Conservation (phyloP, 2,329 filamentous ascomycete species). For the Paracoccidioides lutzii region DNA sequence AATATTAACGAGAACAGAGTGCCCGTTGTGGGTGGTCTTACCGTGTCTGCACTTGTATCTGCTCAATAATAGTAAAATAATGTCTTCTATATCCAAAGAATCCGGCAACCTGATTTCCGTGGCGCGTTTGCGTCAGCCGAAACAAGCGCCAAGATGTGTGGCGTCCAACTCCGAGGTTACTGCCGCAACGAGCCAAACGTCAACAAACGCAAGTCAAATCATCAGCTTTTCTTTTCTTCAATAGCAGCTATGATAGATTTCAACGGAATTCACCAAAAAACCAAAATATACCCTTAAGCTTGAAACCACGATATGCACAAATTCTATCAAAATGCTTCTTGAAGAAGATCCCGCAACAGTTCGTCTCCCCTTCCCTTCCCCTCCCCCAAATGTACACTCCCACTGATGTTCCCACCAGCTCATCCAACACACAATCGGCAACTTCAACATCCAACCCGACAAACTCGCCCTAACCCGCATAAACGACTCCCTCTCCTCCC, state of each 20-base stretch:
- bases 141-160: conserved; percentile 11
- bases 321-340: conserved; percentile 59
- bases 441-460: conserved; percentile 91
- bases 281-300: no score
- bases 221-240: neutral
- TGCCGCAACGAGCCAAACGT: conserved; percentile 23
- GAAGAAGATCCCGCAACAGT: conserved; percentile 85
- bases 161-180: conserved; percentile 20
- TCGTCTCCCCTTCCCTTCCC: conserved; percentile 22
- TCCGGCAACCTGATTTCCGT: neutral
- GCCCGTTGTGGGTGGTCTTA: neutral
- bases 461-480: conserved; percentile 73
- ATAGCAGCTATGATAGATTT: neutral
- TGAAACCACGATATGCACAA: no score
- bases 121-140: neutral
- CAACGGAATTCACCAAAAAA: no score
- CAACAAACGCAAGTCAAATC: conserved; percentile 7
- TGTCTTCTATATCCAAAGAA: neutral
- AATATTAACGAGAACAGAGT: neutral
- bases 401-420: conserved; percentile 42
- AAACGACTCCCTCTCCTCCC: conserved; percentile 65
- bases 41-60: no score
- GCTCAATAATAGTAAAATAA: no score
- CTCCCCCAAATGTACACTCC: neutral
- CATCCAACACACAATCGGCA: conserved; percentile 79